Evolutionary conservation across 2,329 filamentous ascomycete genomes (phyloP).

Genomic region (Fusarium equiseti): DNA sequence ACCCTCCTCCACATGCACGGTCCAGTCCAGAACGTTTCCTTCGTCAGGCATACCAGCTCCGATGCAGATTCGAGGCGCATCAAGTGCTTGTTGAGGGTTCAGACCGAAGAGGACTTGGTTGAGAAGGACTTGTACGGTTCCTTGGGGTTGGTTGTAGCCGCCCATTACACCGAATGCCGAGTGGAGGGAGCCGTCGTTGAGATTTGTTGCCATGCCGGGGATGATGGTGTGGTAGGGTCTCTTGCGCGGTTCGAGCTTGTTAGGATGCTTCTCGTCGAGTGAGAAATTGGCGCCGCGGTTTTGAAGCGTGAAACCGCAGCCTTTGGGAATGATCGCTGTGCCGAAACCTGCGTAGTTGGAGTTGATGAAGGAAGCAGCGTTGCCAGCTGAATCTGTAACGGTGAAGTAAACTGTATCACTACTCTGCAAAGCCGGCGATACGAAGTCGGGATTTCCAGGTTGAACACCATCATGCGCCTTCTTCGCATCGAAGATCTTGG

Average conservation of each 20-base stretch:
- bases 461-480: slow-evolving; percentile 70
- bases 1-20: slow-evolving; percentile 85
- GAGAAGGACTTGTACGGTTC: slow-evolving; percentile 91
- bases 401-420: slow-evolving; percentile 97
- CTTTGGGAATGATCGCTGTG: slow-evolving; percentile 83
- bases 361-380: slow-evolving; percentile 97
- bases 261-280: slow-evolving; percentile 78
- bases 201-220: slow-evolving; percentile 87
- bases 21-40: slow-evolving; percentile 69
- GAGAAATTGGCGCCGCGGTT: slow-evolving; percentile 92
- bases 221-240: slow-evolving; percentile 98
- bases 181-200: slow-evolving; percentile 78
- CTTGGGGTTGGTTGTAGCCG: slow-evolving; percentile 98
- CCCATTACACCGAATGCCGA: slow-evolving; percentile 97
- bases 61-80: slow-evolving; percentile 92
- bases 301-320: slow-evolving; percentile 93
- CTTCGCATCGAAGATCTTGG: slow-evolving; percentile 67
- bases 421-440: slow-evolving; percentile 80
- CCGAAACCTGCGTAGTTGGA: slow-evolving; percentile 93
- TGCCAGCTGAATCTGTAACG: slow-evolving; percentile 83
- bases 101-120: slow-evolving; percentile 88
- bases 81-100: slow-evolving; percentile 87
- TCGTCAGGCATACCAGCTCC: slow-evolving; percentile 76
- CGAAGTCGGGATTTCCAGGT: slow-evolving; percentile 70
- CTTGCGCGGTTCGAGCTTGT: slow-evolving; percentile 83